Percentiles rank a stretch among this genome's conserved stretches.
phyloP scores from a whole-genome alignment of 73 alveolate genomes.

The Effrenium voratum region DNA sequence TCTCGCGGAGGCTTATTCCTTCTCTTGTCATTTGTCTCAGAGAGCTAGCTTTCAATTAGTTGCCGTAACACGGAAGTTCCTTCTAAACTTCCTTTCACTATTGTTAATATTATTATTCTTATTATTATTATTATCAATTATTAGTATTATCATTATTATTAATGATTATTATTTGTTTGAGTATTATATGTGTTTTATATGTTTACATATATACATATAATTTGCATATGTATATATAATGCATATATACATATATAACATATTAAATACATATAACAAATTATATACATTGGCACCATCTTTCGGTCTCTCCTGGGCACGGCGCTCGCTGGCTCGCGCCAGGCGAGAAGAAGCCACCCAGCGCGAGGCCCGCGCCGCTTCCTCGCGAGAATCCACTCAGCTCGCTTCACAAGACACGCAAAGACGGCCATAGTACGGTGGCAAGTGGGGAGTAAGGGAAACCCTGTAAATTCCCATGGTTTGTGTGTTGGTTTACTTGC shows the following conservation, averaged over 20 bases:
- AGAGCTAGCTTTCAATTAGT: too few relatives aligned
- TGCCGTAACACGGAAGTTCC: too few relatives aligned
- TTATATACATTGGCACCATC: too few relatives aligned
- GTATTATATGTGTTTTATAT: background rate
- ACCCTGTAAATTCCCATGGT: background rate
- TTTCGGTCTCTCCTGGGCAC: background rate
- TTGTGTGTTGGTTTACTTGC: background rate
- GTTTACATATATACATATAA: background rate
- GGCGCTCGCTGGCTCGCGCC: conserved; percentile 44
- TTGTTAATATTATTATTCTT: background rate
- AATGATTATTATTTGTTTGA: background rate
- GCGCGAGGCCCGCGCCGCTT: conserved; percentile 49
- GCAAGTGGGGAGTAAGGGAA: background rate
- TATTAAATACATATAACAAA: background rate
- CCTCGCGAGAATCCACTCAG: background rate
- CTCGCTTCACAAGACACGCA: background rate
- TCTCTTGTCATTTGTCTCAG: too few relatives aligned
- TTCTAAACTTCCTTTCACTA: too few relatives aligned
- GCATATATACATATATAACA: background rate
- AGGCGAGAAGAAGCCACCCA: conserved; percentile 26
- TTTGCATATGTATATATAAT: background rate
- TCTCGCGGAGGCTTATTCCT: too few relatives aligned
- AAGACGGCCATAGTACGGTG: background rate
- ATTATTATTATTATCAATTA: background rate
- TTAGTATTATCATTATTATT: too few relatives aligned